phyloP scores from a whole-genome alignment of 345 rosid genomes.

The Psidium friedrichsthalianum region DNA sequence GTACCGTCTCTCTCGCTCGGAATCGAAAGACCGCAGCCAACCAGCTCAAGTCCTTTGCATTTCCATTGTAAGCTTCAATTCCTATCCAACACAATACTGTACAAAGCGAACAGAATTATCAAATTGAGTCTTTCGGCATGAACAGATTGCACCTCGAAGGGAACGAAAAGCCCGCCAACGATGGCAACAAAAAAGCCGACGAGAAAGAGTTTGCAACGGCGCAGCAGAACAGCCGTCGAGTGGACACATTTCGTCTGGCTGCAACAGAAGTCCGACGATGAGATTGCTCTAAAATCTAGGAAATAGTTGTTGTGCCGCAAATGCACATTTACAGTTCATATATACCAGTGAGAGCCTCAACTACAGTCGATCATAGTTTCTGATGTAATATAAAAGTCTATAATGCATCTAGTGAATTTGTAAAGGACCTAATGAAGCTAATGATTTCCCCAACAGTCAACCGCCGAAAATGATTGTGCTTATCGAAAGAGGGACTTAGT shows the following conservation, averaged over 20 bases:
- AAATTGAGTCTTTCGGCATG: neutral
- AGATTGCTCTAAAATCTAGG: neutral
- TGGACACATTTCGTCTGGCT: neutral
- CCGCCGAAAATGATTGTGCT: neutral
- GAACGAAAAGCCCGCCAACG: neutral
- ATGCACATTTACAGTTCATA: neutral
- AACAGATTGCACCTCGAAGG: neutral
- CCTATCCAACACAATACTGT: neutral
- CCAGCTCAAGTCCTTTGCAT: constrained; percentile 26
- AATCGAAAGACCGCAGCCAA: constrained; percentile 15
- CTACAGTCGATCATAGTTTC: neutral
- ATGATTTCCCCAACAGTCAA: neutral
- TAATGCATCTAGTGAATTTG: neutral
- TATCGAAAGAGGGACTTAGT: neutral
- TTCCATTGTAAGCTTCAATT: constrained; percentile 23
- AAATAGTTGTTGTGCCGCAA: neutral
- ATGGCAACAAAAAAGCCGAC: neutral
- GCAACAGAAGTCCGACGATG: neutral
- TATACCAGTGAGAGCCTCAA: neutral
- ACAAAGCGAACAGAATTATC: neutral
- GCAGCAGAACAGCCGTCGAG: neutral
- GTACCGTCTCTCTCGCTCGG: constrained; percentile 6
- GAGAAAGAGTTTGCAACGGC: neutral
- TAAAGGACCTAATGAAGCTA: neutral
- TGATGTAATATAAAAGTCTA: neutral